Evolutionary conservation across 2,329 filamentous ascomycete genomes (phyloP).

Genomic region (Clonostachys chloroleuca): DNA sequence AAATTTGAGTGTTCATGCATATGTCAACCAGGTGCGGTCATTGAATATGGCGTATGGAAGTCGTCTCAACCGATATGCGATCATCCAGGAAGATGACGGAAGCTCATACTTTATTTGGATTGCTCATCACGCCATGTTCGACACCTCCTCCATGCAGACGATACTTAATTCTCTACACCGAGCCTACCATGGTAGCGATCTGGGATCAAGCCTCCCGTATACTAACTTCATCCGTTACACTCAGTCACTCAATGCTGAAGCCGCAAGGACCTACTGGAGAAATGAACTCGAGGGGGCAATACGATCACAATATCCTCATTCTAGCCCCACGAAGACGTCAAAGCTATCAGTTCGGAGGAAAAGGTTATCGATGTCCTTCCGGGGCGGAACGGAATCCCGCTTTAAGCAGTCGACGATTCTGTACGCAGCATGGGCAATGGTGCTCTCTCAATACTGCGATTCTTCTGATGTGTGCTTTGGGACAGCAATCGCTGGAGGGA

Average conservation of each 20-base stretch:
- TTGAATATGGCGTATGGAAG: constrained; percentile 4
- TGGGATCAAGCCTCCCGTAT: constrained; percentile 5
- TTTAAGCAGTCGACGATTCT: constrained; percentile 8
- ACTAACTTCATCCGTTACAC: neutral
- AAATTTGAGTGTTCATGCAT: neutral
- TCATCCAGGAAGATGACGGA: constrained; percentile 2
- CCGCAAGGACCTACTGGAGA: neutral
- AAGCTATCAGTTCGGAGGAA: neutral
- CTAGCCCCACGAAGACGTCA: neutral
- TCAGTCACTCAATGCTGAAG: neutral
- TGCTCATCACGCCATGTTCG: constrained; percentile 10
- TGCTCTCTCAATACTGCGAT: constrained; percentile 18
- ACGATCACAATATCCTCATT: constrained; percentile 3
- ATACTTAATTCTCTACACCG: constrained; percentile 1
- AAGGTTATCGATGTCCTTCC: neutral
- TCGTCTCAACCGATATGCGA: constrained; percentile 5
- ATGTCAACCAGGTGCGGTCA: neutral
- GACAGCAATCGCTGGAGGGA: constrained; percentile 8
- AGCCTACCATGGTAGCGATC: constrained; percentile 2
- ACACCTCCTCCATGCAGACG: constrained; percentile 8
- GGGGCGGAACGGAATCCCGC: neutral
- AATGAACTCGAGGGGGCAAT: constrained; percentile 1
- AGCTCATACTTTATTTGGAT: constrained; percentile 7
- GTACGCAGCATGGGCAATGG: constrained; percentile 2
- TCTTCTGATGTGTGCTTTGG: constrained; percentile 18